Evolutionary conservation across 306 rosid species (phyloP).

Genomic region (Cicer bijugum): DNA sequence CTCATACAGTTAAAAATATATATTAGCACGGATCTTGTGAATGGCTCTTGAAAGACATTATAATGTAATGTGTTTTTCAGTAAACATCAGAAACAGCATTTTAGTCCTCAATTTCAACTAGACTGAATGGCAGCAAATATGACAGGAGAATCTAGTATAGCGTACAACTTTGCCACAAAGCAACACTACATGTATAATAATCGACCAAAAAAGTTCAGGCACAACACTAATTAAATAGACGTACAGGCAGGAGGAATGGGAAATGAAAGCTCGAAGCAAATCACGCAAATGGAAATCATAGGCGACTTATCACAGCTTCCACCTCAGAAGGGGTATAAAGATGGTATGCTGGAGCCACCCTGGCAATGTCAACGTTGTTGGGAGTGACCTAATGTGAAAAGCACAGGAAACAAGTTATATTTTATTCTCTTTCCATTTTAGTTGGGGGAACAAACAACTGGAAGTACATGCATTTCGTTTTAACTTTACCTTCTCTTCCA

Average conservation of each 20-base stretch:
- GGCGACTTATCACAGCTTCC: slow-evolving; percentile 89
- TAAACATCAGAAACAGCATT: background rate
- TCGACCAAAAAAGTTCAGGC: slow-evolving; percentile 11
- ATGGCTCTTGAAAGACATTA: background rate
- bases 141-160: slow-evolving; percentile 19
- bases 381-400: slow-evolving; percentile 76
- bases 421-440: slow-evolving; percentile 9
- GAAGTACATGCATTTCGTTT: slow-evolving; percentile 16
- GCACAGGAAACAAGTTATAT: background rate
- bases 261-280: slow-evolving; percentile 23
- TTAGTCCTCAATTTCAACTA: slow-evolving; percentile 40
- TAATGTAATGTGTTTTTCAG: slow-evolving; percentile 16
- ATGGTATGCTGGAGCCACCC: slow-evolving; percentile 86
- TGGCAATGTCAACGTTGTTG: slow-evolving; percentile 92
- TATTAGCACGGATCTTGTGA: background rate
- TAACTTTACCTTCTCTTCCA: slow-evolving; percentile 94
- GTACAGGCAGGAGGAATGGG: slow-evolving; percentile 2
- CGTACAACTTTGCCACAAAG: slow-evolving; percentile 31
- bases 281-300: slow-evolving; percentile 51
- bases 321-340: slow-evolving; percentile 87
- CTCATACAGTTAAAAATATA: background rate
- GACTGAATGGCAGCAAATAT: slow-evolving; percentile 40
- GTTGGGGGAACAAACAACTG: background rate
- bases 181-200: slow-evolving; percentile 3
- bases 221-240: slow-evolving; percentile 1